phyloP scores from a whole-genome alignment of 2,329 filamentous ascomycete genomes.

The Diplodia sapinea region DNA sequence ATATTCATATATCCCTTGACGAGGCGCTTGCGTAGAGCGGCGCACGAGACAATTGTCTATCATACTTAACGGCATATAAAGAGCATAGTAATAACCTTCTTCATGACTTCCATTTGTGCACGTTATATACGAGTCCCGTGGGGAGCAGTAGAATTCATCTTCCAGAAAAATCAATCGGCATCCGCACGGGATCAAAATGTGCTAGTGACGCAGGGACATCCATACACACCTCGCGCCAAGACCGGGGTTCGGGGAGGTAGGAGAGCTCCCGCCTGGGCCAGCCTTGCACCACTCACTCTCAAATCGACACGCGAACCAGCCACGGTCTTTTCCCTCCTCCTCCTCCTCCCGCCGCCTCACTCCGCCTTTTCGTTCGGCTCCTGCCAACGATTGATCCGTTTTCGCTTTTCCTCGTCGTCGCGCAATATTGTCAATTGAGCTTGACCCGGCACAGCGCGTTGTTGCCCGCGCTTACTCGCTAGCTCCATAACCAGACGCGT shows the following conservation, averaged over 20 bases:
- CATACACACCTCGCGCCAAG: not conserved
- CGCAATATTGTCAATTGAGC: not conserved
- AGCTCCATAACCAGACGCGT: not conserved
- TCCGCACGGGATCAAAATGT: not conserved
- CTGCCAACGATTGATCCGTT: not conserved
- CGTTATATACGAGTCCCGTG: not conserved
- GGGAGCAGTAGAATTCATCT: not conserved
- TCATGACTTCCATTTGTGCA: not conserved
- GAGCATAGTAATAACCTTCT: slow-evolving; percentile 1
- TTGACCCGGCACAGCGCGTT: not conserved
- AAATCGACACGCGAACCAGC: not conserved
- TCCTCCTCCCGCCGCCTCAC: not conserved
- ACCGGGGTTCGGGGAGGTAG: not conserved
- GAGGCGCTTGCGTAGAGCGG: slow-evolving; percentile 5
- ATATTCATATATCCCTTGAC: slow-evolving; percentile 2
- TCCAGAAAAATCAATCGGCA: not conserved
- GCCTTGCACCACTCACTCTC: not conserved
- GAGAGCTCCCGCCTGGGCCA: slow-evolving; percentile 6
- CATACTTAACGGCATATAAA: not conserved
- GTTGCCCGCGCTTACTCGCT: not conserved
- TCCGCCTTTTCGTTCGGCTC: not conserved
- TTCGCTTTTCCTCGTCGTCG: too few species aligned
- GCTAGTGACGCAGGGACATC: not conserved
- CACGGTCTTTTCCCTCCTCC: slow-evolving; percentile 4
- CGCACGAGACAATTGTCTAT: not conserved